Conservation (phyloP, 2,329 filamentous ascomycete species). For the Hypoxylon sp. region DNA sequence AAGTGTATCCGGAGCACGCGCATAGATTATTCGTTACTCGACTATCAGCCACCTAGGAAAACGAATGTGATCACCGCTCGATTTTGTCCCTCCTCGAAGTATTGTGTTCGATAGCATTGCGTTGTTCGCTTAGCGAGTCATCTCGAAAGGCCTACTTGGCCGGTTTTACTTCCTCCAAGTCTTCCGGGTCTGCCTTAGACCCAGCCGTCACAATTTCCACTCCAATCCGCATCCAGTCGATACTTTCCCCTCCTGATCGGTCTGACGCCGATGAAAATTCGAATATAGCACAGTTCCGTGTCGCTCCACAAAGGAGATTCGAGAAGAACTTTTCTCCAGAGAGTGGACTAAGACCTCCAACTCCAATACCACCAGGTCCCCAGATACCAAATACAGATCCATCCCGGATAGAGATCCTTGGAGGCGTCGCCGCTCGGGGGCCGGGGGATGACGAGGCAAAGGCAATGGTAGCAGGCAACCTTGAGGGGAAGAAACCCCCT, state of each 20-base stretch:
- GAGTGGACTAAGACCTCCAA: conserved; percentile 51
- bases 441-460: conserved; percentile 54
- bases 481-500: conserved; percentile 60
- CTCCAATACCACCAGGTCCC: conserved; percentile 49
- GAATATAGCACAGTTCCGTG: conserved; percentile 52
- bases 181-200: conserved; percentile 58
- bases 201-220: conserved; percentile 66
- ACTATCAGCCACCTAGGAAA: conserved; percentile 30
- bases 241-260: conserved; percentile 64
- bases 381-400: conserved; percentile 50
- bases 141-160: conserved; percentile 32
- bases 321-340: conserved; percentile 56
- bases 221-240: conserved; percentile 66
- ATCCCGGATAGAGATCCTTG: conserved; percentile 43
- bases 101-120: conserved; percentile 34
- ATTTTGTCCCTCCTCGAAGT: conserved; percentile 20
- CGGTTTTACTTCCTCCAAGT: conserved; percentile 41
- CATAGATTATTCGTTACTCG: conserved; percentile 37
- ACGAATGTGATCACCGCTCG: conserved; percentile 27
- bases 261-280: conserved; percentile 59
- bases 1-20: conserved; percentile 25
- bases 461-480: conserved; percentile 54
- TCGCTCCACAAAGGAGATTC: conserved; percentile 57
- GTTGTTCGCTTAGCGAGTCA: conserved; percentile 35
- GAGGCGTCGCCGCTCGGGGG: conserved; percentile 46